phyloP scores from a whole-genome alignment of 768 basidiomycete genomes.

The Tricholoma saponaceum region DNA sequence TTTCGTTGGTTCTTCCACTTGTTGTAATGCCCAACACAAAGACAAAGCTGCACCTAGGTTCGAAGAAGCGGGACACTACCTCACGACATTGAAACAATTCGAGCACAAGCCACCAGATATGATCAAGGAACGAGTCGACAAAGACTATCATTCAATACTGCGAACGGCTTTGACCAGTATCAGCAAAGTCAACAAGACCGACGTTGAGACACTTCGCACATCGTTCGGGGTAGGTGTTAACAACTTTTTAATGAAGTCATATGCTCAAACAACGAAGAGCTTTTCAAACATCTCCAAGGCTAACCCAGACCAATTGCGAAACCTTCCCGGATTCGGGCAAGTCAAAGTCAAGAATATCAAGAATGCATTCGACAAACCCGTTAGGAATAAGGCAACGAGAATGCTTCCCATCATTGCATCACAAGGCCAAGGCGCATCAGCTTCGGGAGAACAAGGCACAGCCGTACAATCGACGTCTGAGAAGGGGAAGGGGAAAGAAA shows the following conservation, averaged over 20 bases:
- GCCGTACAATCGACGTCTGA: conserved; percentile 1
- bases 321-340: conserved; percentile 89
- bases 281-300: conserved; percentile 79
- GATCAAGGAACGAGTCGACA: conserved; percentile 93
- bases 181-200: conserved; percentile 95
- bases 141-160: conserved; percentile 79
- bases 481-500: conserved; percentile 17
- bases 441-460: background rate
- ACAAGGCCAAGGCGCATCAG: conserved; percentile 17
- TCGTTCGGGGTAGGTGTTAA: conserved; percentile 77
- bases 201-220: conserved; percentile 86
- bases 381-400: conserved; percentile 64
- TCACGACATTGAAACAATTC: conserved; percentile 87
- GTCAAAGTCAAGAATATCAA: conserved; percentile 89
- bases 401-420: conserved; percentile 30
- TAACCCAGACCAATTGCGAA: conserved; percentile 68
- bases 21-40: background rate
- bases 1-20: conserved; percentile 55
- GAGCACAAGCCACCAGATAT: conserved; percentile 91
- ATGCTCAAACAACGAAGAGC: conserved; percentile 46
- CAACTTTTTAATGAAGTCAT: background rate
- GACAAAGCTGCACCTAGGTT: conserved; percentile 38
- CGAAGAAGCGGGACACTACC: conserved; percentile 91
- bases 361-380: conserved; percentile 88
- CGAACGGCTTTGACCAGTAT: conserved; percentile 83